These are phyloP conservation scores for Penicillium sp. DNA, from an alignment of 2,329 filamentous ascomycete species.

Conservation along the genomic window DNA sequence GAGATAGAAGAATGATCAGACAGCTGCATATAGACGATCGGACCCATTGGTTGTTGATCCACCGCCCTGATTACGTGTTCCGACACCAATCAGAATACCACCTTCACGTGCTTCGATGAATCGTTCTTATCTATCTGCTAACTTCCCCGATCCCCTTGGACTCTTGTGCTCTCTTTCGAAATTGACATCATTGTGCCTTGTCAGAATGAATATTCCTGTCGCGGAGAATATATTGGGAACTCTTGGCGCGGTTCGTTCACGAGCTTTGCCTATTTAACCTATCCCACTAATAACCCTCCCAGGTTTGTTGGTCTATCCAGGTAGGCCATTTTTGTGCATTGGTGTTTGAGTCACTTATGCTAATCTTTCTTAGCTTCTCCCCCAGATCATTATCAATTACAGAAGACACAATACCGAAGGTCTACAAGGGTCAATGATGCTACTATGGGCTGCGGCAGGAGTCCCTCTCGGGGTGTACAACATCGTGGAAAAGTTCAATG, in stretches of 20 bases:
- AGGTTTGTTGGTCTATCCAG: slow-evolving; percentile 66
- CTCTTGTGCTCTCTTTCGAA: too few species aligned
- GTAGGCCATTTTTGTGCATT: slow-evolving; percentile 37
- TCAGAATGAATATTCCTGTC: slow-evolving; percentile 26
- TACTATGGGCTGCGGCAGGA: slow-evolving; percentile 65
- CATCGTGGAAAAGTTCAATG: slow-evolving; percentile 54
- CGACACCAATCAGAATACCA: too few species aligned
- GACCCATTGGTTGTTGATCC: too few species aligned
- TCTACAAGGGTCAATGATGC: slow-evolving; percentile 69
- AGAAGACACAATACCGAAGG: slow-evolving; percentile 64
- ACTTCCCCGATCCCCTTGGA: too few species aligned
- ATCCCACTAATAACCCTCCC: neutral
- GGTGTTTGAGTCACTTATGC: neutral
- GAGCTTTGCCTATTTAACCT: neutral
- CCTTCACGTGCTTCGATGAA: too few species aligned
- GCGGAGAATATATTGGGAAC: slow-evolving; percentile 34
- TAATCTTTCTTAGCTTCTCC: slow-evolving; percentile 56
- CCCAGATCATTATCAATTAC: slow-evolving; percentile 69
- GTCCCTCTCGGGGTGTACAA: slow-evolving; percentile 65
- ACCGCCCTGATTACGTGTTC: too few species aligned
- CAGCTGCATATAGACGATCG: too few species aligned
- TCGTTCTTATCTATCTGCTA: too few species aligned
- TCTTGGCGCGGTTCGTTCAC: slow-evolving; percentile 27
- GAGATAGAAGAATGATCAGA: too few species aligned
- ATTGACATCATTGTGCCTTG: neutral